Evolutionary conservation across 345 rosid species (phyloP), one percentile per base, ranked within the genome.

Genomic region (Brassica rapa): DNA sequence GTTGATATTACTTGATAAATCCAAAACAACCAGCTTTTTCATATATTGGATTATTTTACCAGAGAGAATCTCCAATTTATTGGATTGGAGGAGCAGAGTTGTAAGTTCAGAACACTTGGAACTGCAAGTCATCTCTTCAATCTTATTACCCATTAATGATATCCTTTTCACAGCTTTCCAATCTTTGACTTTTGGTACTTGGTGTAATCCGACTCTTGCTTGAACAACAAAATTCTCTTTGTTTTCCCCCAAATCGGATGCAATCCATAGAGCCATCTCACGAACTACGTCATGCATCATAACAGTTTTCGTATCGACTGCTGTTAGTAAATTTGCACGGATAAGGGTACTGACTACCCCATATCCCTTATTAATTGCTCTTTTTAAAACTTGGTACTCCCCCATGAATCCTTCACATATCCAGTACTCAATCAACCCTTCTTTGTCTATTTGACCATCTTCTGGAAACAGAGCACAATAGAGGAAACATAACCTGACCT

Each of bases 191-290:
- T 19, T 3, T 4, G 88, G 85, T 37, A 70, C 5, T 15, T 35
- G 8, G 0, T 1, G 12, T 71, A 70, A 24, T 0, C 71, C 71
- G 15, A 35, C 57, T 8, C 71, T 19, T 2, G 71, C 71, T 62
- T 39, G 43, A 9, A 71, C 76, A 2, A 62, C 30, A 3, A 4
- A 62, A 15, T 1, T 23, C 8, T 77, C 81, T 62, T 77, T 70
- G 9, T 62, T 5, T 6, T 70, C 2, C 5, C 66, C 81, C 0
- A 70, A 56, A 63, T 37, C 23, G 7, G 76, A 77, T 3, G 72
- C 46, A 25, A 84, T 81, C 85, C 86, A 80, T 14, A 86, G 30
- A 0, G 88, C 88, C 70, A 85, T 77, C 23, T 87, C 88, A 8
- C 84, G 56, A 2, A 84, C 75, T 12, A 86, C 73, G 15, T 73